phyloP scores from a whole-genome alignment of 768 basidiomycete genomes.

The Rhodotorula paludigena region DNA sequence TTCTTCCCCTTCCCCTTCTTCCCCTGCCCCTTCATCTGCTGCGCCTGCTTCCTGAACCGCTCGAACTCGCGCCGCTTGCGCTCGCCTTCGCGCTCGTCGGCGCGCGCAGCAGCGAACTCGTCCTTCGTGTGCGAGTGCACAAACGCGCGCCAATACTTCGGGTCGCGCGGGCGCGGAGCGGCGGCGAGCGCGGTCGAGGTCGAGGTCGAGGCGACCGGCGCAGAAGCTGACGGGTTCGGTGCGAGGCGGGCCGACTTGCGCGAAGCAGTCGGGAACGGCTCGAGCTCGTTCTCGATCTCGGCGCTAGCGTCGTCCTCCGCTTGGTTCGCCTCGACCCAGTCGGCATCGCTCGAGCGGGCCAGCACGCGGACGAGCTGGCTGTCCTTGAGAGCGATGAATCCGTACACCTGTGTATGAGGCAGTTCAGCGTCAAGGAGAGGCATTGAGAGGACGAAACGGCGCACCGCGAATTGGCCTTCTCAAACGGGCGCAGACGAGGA shows the following conservation, averaged over 20 bases:
- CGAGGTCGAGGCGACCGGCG: no score
- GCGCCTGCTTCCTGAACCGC: background rate
- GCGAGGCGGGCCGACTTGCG: no score
- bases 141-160: slow-evolving; percentile 1
- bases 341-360: background rate
- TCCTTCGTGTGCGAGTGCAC: background rate
- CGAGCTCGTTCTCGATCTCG: background rate
- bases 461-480: slow-evolving; percentile 8
- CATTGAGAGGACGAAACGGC: background rate
- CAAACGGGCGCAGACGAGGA: background rate
- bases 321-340: background rate
- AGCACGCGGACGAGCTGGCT: background rate
- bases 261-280: no score
- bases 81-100: background rate
- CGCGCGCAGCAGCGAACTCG: background rate
- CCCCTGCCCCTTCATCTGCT: background rate
- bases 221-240: no score
- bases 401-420: background rate
- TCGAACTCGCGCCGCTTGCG: background rate
- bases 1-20: background rate
- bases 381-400: slow-evolving; percentile 4
- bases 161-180: background rate
- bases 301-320: background rate
- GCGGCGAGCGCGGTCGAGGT: no score
- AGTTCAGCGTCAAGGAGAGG: background rate